phyloP scores from a whole-genome alignment of 2,329 filamentous ascomycete genomes.

The Cryphonectria carpinicola region DNA sequence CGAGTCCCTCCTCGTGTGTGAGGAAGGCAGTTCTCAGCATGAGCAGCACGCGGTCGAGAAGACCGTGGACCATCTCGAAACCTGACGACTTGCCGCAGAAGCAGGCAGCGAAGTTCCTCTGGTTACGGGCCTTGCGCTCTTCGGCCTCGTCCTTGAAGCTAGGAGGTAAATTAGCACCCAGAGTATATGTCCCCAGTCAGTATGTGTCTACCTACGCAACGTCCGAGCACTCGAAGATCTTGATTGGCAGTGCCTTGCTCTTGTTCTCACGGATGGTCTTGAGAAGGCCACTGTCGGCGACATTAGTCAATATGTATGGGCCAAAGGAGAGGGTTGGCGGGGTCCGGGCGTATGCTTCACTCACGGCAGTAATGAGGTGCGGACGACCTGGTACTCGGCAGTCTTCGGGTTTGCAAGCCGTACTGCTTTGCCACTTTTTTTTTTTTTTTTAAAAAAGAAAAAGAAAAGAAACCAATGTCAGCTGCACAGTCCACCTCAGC shows the following conservation, averaged over 20 bases:
- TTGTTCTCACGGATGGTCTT: slow-evolving; percentile 96
- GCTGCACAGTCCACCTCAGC: neutral
- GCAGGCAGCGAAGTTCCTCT: slow-evolving; percentile 93
- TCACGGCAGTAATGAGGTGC: slow-evolving; percentile 66
- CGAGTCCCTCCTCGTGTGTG: slow-evolving; percentile 71
- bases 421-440: slow-evolving; percentile 66
- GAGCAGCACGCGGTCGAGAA: slow-evolving; percentile 87
- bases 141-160: slow-evolving; percentile 76
- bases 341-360: neutral
- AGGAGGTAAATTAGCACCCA: neutral
- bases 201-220: slow-evolving; percentile 57
- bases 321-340: neutral
- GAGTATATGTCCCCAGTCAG: too few species aligned
- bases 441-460: too few species aligned
- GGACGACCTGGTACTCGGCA: slow-evolving; percentile 88
- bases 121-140: slow-evolving; percentile 89
- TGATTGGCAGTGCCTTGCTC: slow-evolving; percentile 83
- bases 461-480: neutral
- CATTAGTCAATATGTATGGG: neutral
- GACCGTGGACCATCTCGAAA: slow-evolving; percentile 93
- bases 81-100: slow-evolving; percentile 94
- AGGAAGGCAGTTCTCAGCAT: slow-evolving; percentile 89
- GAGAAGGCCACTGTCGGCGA: slow-evolving; percentile 70
- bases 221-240: slow-evolving; percentile 90
- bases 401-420: slow-evolving; percentile 92